Percentiles rank a stretch among this genome's conserved stretches.
Evolutionary conservation across 2,329 filamentous ascomycete genomes (phyloP).

Genomic region (Hymenoscyphus occultus): DNA sequence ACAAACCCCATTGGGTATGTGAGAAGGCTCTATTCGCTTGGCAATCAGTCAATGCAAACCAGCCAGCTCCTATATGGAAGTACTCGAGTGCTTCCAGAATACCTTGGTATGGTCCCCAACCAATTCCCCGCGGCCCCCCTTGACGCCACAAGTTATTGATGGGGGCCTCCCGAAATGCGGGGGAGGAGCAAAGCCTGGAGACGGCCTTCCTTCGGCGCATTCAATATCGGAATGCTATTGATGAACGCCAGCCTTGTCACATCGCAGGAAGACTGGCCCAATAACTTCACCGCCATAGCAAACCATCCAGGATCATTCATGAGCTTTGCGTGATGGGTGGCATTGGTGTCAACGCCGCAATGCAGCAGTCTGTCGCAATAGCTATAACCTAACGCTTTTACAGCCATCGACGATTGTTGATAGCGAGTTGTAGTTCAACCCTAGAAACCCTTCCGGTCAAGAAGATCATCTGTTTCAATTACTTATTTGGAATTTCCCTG

Average conservation of each 20-base stretch:
- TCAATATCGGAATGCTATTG: background rate
- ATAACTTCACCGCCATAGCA: background rate
- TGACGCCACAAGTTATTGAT: background rate
- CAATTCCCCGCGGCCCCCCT: background rate
- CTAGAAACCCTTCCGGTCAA: background rate
- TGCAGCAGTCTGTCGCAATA: background rate
- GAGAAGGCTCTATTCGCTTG: background rate
- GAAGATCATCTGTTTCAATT: background rate
- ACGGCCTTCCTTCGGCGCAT: constrained; percentile 18
- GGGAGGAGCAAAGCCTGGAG: background rate
- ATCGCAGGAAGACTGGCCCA: background rate
- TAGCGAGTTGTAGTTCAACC: background rate
- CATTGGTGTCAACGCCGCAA: background rate
- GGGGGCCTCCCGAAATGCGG: constrained; percentile 3
- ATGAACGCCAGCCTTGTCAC: background rate
- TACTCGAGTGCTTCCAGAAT: background rate
- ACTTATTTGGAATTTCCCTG: background rate
- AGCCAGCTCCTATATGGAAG: background rate
- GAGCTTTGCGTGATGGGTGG: background rate
- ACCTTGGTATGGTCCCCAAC: background rate
- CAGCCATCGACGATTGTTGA: background rate
- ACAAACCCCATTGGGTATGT: background rate
- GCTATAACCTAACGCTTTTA: background rate
- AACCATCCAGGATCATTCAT: background rate
- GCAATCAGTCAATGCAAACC: background rate